Base-by-base conservation (phyloP, 352 stramenopile species). In the Thraustotheca clavata region DNA sequence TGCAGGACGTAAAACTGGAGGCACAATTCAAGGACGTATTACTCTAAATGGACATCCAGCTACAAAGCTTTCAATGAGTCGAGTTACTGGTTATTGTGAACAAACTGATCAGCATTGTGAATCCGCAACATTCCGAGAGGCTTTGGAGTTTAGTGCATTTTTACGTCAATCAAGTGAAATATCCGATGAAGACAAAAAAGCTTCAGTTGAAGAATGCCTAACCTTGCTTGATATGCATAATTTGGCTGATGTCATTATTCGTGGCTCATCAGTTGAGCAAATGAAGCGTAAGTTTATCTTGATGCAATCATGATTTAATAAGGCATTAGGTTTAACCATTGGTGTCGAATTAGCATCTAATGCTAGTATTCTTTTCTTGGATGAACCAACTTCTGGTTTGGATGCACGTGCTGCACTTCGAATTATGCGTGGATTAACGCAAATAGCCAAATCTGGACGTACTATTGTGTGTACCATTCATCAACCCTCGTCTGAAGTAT, bases 391-490 rank as follows among this genome's bases (percentile, higher is more conserved):
- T n/a, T 92, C 76, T 34, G 92, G 91, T 27, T 67, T 98, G 3
- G 93, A 98, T 62, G 81, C 81, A 4, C 88, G 80, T 35, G 82
- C 76, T 5, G 91, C 93, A 22, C 85, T 96, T 43, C 70, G 91
- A 41, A 74, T 97, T 33, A 91, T 97, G 69, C 76, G 93, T 24
- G 77, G 91, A 0, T 76, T 97, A 12, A 88, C 91, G 60, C 91
- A 95, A 43, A 79, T 97, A 27, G 87, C 89, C 3, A 67, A 77
- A 46, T 77, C 76, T 20, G 87, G 89, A 5, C 71, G 76, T 11
- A 92, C 81, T 6, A 76, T 97, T 6, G 59, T 97, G 1, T 96
- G 93, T 49, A 97, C 88, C 12, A 98, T 98, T 70, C 92, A 98
- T 69, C 91, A 98, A 70, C 90, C 90, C 16, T 89, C 76, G 1